Base-by-base conservation (phyloP, 352 stramenopile genomes). In the Discostella stelligera region DNA sequence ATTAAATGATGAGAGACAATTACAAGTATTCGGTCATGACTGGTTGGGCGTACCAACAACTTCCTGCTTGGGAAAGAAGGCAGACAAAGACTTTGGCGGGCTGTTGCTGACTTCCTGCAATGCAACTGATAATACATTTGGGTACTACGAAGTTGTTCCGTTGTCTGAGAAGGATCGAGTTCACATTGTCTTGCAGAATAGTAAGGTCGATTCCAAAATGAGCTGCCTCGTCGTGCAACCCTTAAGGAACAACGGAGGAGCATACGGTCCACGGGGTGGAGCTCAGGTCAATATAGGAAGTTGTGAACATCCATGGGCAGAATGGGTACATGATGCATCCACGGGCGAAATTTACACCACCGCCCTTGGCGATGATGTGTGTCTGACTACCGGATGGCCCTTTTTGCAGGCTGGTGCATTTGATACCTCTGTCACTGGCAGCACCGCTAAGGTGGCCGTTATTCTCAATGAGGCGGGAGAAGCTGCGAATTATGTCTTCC, bases 361-460 rank as follows among this genome's bases (percentile, higher is more conserved):
- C 13, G 76, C 68, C 52, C 79, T 88, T 16, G 76, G 66, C 20
- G 77, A 71, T 27, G 71, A 87, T 37, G 83, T 90, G 0, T 93
- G 88, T 71, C 75, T 93, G 59, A 93, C 88, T 20, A 92, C 88
- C n/a, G 89, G 86, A 16, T 94, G 89, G 89, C 89, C 89, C 5
- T 92, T 91, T 44, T 66, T 94, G 14, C 86, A 92, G 72, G 85
- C 85, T 46, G 85, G 83, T 30, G 85, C 82, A 39, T 94, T 94
- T 71, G 65, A 84, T 16, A 87, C 80, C 44, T 77, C 74, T 20
- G 73, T 68, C 16, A 79, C 80, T 54, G 74, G 76, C 46, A 67
- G 79, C 44, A 78, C 52, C 50, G 60, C 70, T 23, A 88, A 84
- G 37, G 84, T 80, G 9, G 71, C 89, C 14, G 77, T 92, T 23